phyloP scores from a whole-genome alignment of 345 rosid species.

The Eucalyptus dawsonii region DNA sequence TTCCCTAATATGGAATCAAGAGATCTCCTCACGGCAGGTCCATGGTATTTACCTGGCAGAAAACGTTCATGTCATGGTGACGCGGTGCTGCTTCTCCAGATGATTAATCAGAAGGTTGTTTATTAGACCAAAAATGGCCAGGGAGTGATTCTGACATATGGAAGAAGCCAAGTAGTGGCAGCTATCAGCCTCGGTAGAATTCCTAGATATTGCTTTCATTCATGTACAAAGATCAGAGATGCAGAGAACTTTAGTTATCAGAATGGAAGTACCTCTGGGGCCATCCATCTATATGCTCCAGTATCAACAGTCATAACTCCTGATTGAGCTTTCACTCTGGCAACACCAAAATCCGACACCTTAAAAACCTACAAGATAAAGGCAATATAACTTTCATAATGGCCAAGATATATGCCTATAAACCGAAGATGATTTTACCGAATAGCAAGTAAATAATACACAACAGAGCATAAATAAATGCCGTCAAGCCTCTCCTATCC shows the following conservation, averaged over 20 bases:
- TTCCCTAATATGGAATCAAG: background rate
- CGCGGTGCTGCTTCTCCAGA: background rate
- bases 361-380: constrained; percentile 49
- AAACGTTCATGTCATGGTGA: background rate
- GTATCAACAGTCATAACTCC: constrained; percentile 99
- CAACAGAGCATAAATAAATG: background rate
- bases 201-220: background rate
- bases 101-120: background rate
- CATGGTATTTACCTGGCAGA: background rate
- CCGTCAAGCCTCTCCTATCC: background rate
- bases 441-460: background rate
- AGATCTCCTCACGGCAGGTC: background rate
- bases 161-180: background rate
- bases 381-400: background rate
- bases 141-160: background rate
- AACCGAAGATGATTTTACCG: background rate
- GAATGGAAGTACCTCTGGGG: constrained; percentile 70
- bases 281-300: constrained; percentile 98
- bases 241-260: background rate
- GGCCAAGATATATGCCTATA: background rate
- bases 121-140: background rate
- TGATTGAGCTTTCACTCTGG: constrained; percentile 82
- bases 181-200: background rate
- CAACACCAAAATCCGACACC: constrained; percentile 99
- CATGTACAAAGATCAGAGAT: background rate